phyloP scores from a whole-genome alignment of 2,329 filamentous ascomycete genomes.

The Alternaria arbusti region DNA sequence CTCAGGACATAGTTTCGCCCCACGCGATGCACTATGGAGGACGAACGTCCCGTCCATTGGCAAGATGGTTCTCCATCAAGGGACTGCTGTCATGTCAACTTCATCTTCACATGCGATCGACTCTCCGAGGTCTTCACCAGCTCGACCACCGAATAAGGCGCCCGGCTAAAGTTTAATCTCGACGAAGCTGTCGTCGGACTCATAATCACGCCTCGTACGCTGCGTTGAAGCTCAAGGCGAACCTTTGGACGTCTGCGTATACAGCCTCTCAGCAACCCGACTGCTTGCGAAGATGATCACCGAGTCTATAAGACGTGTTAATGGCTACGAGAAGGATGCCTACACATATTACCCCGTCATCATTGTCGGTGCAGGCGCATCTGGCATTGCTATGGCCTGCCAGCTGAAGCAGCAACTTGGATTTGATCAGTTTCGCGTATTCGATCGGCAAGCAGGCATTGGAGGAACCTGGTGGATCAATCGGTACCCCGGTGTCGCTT shows the following conservation, averaged over 20 bases:
- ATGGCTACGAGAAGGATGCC: slow-evolving; percentile 48
- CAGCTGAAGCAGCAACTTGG: slow-evolving; percentile 64
- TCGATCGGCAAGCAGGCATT: slow-evolving; percentile 63
- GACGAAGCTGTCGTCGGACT: background rate
- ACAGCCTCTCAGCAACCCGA: background rate
- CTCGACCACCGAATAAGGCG: background rate
- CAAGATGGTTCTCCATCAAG: background rate
- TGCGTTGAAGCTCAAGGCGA: background rate
- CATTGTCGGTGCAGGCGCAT: slow-evolving; percentile 68
- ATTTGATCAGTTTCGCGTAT: slow-evolving; percentile 66
- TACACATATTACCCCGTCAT: slow-evolving; percentile 57
- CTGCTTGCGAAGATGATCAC: slow-evolving; percentile 29
- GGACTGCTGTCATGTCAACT: background rate
- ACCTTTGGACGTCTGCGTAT: background rate
- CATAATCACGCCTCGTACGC: background rate
- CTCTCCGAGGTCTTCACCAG: background rate
- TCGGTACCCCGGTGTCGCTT: slow-evolving; percentile 59
- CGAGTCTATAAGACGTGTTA: slow-evolving; percentile 46
- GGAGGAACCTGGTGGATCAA: slow-evolving; percentile 72
- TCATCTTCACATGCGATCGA: background rate
- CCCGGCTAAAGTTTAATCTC: background rate
- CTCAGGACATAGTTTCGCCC: background rate
- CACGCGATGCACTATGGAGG: background rate
- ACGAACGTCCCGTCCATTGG: background rate
- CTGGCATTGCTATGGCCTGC: slow-evolving; percentile 67